These are phyloP conservation scores for Orbilia ellipsospora DNA, from an alignment of 2,329 filamentous ascomycete genomes.

Conservation along the genomic window DNA sequence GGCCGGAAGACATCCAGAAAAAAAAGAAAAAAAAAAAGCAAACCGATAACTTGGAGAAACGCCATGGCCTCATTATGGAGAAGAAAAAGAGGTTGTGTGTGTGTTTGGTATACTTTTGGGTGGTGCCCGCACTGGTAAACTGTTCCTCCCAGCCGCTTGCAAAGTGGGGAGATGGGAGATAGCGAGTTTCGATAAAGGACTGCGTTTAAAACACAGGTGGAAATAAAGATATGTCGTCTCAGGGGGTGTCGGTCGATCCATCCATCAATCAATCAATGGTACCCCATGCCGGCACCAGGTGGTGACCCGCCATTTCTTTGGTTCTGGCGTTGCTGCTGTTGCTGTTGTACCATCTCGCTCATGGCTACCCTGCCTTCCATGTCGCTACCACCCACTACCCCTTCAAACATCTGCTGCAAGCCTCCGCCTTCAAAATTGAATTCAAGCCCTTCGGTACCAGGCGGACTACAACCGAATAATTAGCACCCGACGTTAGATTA, in stretches of 20 bases:
- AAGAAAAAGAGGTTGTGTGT: not conserved
- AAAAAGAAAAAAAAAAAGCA: constrained; percentile 33
- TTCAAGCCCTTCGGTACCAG: constrained; percentile 51
- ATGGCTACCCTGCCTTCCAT: constrained; percentile 31
- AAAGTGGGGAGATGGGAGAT: constrained; percentile 37
- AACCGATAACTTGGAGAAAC: constrained; percentile 29
- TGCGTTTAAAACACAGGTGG: constrained; percentile 50
- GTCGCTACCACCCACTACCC: constrained; percentile 41
- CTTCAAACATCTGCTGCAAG: constrained; percentile 55
- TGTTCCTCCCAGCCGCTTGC: constrained; percentile 29
- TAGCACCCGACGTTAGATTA: constrained; percentile 26
- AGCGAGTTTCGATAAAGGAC: constrained; percentile 37
- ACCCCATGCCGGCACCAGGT: constrained; percentile 23
- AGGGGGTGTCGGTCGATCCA: constrained; percentile 37
- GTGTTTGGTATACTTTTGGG: constrained; percentile 6
- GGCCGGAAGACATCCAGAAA: constrained; percentile 13
- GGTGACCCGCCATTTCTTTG: constrained; percentile 42
- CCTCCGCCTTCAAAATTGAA: constrained; percentile 52
- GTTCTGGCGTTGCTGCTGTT: constrained; percentile 28
- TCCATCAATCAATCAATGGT: constrained; percentile 21
- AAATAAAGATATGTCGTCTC: constrained; percentile 36
- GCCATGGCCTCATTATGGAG: constrained; percentile 25
- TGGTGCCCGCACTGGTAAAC: constrained; percentile 1
- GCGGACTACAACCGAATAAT: constrained; percentile 42
- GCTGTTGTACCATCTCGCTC: constrained; percentile 50